These are phyloP conservation scores for Hamiltosporidium tvaerminnensis DNA, from an alignment of 371 early-diverging fungal species.

Conservation along the genomic window DNA sequence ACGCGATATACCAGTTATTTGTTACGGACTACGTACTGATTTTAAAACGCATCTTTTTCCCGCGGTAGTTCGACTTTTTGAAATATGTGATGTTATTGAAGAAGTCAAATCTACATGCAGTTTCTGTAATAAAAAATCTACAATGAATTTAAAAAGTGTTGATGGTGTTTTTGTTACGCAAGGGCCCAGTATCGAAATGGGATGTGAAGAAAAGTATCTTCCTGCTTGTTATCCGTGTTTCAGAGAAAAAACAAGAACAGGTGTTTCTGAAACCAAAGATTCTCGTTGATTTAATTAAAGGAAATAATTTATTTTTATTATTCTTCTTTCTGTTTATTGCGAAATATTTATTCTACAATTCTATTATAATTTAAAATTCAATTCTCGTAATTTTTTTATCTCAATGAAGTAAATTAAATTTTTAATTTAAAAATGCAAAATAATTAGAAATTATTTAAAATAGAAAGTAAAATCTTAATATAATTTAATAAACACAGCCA, in stretches of 20 bases:
- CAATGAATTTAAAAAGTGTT: not conserved
- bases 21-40: conserved; percentile 4
- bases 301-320: too few species aligned
- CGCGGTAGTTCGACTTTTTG: not conserved
- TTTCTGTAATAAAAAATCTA: not conserved
- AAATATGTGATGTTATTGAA: conserved; percentile 1
- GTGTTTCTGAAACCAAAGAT: too few species aligned
- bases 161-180: not conserved
- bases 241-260: not conserved
- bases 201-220: conserved; percentile 1
- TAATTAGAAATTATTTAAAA: too few species aligned
- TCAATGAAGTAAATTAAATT: too few species aligned
- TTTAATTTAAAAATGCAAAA: too few species aligned
- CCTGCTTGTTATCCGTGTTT: not conserved
- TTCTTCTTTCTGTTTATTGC: too few species aligned
- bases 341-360: too few species aligned
- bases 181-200: not conserved
- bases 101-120: not conserved
- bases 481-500: too few species aligned
- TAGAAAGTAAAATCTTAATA: too few species aligned
- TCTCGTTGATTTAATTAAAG: too few species aligned
- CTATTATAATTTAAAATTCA: too few species aligned
- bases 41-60: not conserved
- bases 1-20: not conserved
- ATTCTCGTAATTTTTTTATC: too few species aligned